Base-by-base conservation (phyloP, 257 asterid genomes). In the Mentha longifolia region DNA sequence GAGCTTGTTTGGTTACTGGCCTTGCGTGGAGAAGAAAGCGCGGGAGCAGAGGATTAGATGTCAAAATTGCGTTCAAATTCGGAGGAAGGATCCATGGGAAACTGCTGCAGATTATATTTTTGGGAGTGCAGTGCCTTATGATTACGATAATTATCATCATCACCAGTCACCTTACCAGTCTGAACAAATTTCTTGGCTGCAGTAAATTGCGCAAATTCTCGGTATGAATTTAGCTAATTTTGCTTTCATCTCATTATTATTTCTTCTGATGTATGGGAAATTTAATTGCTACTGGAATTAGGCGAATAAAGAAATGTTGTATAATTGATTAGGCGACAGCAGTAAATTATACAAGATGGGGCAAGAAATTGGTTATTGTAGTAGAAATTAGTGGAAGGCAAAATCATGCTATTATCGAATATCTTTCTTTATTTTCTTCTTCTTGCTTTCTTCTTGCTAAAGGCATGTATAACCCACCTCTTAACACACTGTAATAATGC, bases 1-100 rank as follows among this genome's bases (percentile, higher is more conserved):
- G 1, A 73, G 83, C 55, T 17, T 93, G 55, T 91, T 93, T 73
- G 98, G 98, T 65, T 77, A 93, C 47, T 93, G 98, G 96, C 98
- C 97, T 0, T 91, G 98, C 71, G 33, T 89, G 37, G 89, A 78
- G 15, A 86, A 85, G 80, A 76, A 50, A 17, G 76, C 75, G 37
- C 75, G 76, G 79, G 70, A 62, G 77, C 62, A 67, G 56, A 81
- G 73, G 55, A 58, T 65, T 45, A 11, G 9, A 12, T 75, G 73
- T 37, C 60, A 37, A 71, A 61, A 30, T 15, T 59, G 82, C 43
- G 78, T 65, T 49, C 82, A 74, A 39, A 85, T 78, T 61, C 62
- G 67, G n/a, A 62, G 62, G 20, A 57, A 50, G 37, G 87, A 87
- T 46, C 91, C 88, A 9, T 90, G 98, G 97, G 52, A 83, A 69